A percentile compares a stretch with the other conserved stretches of the same genome.
phyloP scores from a whole-genome alignment of 306 rosid species.

The Sphenostylis stenocarpa region DNA sequence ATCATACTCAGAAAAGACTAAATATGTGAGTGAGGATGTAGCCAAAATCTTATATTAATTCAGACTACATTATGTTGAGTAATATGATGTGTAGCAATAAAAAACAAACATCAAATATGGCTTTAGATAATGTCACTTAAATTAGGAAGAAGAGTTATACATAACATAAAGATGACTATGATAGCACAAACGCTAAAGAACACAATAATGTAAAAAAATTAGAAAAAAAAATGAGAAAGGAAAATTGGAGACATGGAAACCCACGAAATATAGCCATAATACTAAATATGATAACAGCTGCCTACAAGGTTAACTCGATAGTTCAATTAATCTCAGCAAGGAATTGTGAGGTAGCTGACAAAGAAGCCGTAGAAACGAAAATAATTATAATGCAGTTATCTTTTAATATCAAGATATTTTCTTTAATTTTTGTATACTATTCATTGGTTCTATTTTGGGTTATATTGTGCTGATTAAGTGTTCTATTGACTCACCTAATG shows the following conservation, averaged over 20 bases:
- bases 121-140: background rate
- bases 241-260: background rate
- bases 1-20: conserved; percentile 3
- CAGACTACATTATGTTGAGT: background rate
- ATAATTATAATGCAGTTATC: background rate
- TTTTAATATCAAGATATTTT: background rate
- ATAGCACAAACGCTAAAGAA: conserved; percentile 11
- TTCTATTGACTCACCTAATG: background rate
- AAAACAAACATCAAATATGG: background rate
- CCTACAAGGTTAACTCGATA: conserved; percentile 10
- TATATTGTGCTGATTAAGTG: background rate
- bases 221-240: background rate
- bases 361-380: background rate
- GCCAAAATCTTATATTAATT: conserved; percentile 10
- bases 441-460: background rate
- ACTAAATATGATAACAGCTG: background rate
- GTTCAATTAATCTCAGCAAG: background rate
- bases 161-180: background rate
- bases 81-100: background rate
- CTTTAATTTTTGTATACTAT: background rate
- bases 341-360: background rate
- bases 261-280: background rate
- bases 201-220: background rate
- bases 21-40: background rate
- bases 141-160: background rate